Percentiles rank a stretch among this genome's conserved stretches.
phyloP scores from a whole-genome alignment of 306 rosid species.

The Cucumis melo region DNA sequence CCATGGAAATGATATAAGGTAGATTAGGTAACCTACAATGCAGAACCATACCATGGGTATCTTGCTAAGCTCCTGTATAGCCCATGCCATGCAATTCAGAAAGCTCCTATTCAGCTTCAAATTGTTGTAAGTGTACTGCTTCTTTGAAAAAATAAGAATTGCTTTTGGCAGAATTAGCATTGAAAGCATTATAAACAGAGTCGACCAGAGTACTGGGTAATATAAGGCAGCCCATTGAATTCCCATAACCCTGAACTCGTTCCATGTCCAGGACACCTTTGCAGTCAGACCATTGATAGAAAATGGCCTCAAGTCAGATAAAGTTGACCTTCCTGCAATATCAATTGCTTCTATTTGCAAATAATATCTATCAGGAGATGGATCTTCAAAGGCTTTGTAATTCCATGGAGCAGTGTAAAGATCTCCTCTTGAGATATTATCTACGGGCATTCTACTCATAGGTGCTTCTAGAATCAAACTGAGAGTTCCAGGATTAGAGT shows the following conservation, averaged over 20 bases:
- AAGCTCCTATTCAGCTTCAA: slow-evolving; percentile 38
- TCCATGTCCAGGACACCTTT: slow-evolving; percentile 84
- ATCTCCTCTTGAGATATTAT: slow-evolving; percentile 43
- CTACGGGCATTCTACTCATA: slow-evolving; percentile 31
- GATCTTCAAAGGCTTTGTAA: slow-evolving; percentile 71
- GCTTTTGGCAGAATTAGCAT: slow-evolving; percentile 69
- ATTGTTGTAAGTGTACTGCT: slow-evolving; percentile 40
- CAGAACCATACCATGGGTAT: slow-evolving; percentile 51
- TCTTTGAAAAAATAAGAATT: slow-evolving; percentile 40
- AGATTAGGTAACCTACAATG: slow-evolving; percentile 54
- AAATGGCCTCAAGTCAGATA: slow-evolving; percentile 76
- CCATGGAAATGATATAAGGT: slow-evolving; percentile 74
- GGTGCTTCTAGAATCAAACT: slow-evolving; percentile 40
- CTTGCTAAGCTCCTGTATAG: slow-evolving; percentile 62
- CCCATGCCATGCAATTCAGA: slow-evolving; percentile 37
- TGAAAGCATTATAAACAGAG: slow-evolving; percentile 29
- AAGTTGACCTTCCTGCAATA: slow-evolving; percentile 37
- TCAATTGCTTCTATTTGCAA: slow-evolving; percentile 80
- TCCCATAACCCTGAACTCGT: slow-evolving; percentile 78
- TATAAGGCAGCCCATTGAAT: slow-evolving; percentile 73
- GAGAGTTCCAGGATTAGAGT: slow-evolving; percentile 40
- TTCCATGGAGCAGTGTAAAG: slow-evolving; percentile 79
- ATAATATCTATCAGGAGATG: slow-evolving; percentile 72
- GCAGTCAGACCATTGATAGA: slow-evolving; percentile 57
- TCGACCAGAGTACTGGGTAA: slow-evolving; percentile 59